Base-by-base conservation (phyloP, 2,329 filamentous ascomycete species). In the Erysiphe pulchra region DNA sequence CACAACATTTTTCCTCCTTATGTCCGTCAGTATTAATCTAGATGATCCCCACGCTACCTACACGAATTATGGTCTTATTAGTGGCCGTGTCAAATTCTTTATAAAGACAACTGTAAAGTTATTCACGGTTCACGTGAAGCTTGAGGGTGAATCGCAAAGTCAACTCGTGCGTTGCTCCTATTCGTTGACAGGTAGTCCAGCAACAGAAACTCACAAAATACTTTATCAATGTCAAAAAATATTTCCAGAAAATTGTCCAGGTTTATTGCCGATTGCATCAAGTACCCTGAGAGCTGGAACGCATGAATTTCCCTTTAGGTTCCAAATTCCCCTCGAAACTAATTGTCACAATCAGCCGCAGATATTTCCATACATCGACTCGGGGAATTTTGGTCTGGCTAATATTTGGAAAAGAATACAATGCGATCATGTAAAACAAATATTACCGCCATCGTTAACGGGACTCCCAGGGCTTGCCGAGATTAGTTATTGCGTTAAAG, bases 401-500 rank as follows among this genome's bases (percentile, higher is more conserved):
- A 71, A 71, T n/a, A 66, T 67, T 49, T 4, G n/a, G 18, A 71
- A 69, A 55, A 74, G 77, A 59, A 60, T 77, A 47, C 67, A 71
- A 54, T 68, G 76, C 44, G 59, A 59, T 36, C 90, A 98, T 63
- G 74, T 90, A 50, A 90, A 80, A 56, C 75, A 76, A 53, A 92
- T 86, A 0, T 67, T 98, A 11, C 90, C 90, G 5, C 90, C 90
- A 0, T 92, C 85, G 4, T 65, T 95, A 46, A 81, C 72, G n/a
- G 84, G 83, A 2, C 86, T 90, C 52, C 82, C 83, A 0, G 79
- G 78, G 31, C 75, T 86, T 60, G 87, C 86, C 18, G 85, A 93
- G 61, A 86, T 95, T 49, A 73, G 77, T 53, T 98, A 98, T 62
- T 98, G 82, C 58, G 70, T 95, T 57, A 98, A 98, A 60, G 84